Evolutionary conservation across 768 basidiomycete species (phyloP).

Genomic region (Termitomyces sp.): DNA sequence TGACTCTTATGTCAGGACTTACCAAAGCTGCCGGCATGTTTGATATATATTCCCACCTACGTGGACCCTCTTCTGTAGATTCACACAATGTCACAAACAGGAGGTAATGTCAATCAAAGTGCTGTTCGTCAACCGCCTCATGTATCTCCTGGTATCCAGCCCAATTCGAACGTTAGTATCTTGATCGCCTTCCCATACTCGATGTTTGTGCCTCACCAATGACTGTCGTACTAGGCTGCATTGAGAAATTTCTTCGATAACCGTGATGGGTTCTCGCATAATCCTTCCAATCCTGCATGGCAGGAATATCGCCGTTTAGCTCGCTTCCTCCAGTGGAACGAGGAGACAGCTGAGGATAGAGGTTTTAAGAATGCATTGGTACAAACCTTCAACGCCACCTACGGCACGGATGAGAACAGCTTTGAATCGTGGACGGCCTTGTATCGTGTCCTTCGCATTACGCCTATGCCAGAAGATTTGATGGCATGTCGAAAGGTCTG

Average conservation of each 20-base stretch:
- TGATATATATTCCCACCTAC: background rate
- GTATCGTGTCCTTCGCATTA: conserved; percentile 20
- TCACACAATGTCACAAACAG: background rate
- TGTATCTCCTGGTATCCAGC: too few species aligned
- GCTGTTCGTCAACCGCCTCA: background rate
- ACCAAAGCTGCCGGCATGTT: too few species aligned
- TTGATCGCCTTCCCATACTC: too few species aligned
- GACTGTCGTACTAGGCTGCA: background rate
- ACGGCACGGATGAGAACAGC: conserved; percentile 26
- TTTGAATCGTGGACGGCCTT: conserved; percentile 25
- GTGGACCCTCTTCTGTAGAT: too few species aligned
- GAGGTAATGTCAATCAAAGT: background rate
- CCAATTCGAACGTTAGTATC: background rate
- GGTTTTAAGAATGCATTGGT: conserved; percentile 25
- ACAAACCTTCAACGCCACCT: conserved; percentile 26
- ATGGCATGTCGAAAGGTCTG: conserved; percentile 21
- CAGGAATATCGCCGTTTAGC: conserved; percentile 24
- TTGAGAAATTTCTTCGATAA: conserved; percentile 16
- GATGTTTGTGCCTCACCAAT: too few species aligned
- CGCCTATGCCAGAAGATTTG: conserved; percentile 20
- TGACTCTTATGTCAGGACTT: background rate
- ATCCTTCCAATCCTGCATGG: conserved; percentile 14
- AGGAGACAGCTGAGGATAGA: conserved; percentile 11
- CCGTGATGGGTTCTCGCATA: conserved; percentile 19
- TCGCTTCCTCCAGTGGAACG: conserved; percentile 12